These are phyloP conservation scores for Penicillium psychrosexuale DNA, from an alignment of 2,329 filamentous ascomycete genomes.

Conservation along the genomic window DNA sequence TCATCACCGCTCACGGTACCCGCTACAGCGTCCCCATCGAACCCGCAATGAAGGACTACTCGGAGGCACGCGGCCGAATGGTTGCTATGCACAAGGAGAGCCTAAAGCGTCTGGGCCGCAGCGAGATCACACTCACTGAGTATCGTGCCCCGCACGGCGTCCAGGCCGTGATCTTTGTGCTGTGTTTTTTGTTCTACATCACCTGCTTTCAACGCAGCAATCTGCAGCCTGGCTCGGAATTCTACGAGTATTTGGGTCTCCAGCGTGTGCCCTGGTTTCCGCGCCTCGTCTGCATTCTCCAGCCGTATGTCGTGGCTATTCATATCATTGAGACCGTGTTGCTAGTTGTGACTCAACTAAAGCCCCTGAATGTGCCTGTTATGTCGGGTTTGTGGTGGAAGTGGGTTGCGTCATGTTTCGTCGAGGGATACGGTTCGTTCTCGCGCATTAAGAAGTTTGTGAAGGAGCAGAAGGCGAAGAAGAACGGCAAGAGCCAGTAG, in stretches of 20 bases:
- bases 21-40: constrained; percentile 58
- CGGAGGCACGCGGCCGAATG: constrained; percentile 66
- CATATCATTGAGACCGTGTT: constrained; percentile 62
- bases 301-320: constrained; percentile 59
- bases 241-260: constrained; percentile 51
- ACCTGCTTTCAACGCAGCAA: constrained; percentile 51
- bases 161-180: constrained; percentile 54
- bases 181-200: constrained; percentile 55
- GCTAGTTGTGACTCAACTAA: constrained; percentile 48
- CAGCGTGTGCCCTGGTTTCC: constrained; percentile 58
- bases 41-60: constrained; percentile 66
- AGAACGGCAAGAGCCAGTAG: constrained; percentile 28
- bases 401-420: constrained; percentile 52
- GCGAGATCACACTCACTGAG: constrained; percentile 54
- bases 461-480: constrained; percentile 38
- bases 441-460: constrained; percentile 48
- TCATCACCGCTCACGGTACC: constrained; percentile 53
- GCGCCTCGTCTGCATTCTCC: constrained; percentile 56
- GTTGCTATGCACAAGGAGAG: constrained; percentile 68
- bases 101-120: constrained; percentile 59
- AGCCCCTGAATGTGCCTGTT: constrained; percentile 51
- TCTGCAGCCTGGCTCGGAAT: constrained; percentile 52
- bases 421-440: constrained; percentile 54
- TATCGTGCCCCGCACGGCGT: constrained; percentile 51
- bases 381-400: constrained; percentile 51